Percentiles rank a stretch among this genome's conserved stretches.
phyloP scores from a whole-genome alignment of 2,329 filamentous ascomycete genomes.

The Diaporthe ilicicola region DNA sequence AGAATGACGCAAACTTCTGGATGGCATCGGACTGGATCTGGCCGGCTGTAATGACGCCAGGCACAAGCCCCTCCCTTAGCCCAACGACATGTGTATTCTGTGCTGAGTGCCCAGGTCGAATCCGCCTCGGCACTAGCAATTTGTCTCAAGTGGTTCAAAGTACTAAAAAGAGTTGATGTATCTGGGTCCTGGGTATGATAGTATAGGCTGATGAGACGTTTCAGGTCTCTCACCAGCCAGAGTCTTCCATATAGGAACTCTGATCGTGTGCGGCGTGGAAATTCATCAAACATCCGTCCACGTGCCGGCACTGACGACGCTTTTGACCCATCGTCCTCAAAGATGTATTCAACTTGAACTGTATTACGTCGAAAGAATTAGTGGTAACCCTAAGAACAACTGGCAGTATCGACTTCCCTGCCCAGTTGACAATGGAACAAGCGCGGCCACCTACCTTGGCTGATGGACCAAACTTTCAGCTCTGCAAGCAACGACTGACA shows the following conservation, averaged over 20 bases:
- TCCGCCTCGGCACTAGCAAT: accelerated
- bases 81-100: accelerated
- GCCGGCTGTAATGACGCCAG: too few species aligned
- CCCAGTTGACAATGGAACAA: not conserved
- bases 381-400: too few species aligned
- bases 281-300: too few species aligned
- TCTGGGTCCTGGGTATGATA: not conserved
- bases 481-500: not conserved
- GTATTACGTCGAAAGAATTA: not conserved
- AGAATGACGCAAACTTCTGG: not conserved
- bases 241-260: not conserved
- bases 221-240: not conserved
- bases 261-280: not conserved
- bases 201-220: not conserved
- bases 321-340: not conserved
- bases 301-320: too few species aligned
- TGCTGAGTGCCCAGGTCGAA: accelerated
- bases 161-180: not conserved
- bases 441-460: not conserved
- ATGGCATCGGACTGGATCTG: not conserved
- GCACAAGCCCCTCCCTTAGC: too few species aligned
- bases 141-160: not conserved
- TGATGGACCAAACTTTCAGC: not conserved
- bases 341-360: too few species aligned
- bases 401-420: too few species aligned